Evolutionary conservation across 306 rosid genomes (phyloP), one percentile per base, ranked within the genome.

Genomic region (Castanea sativa): DNA sequence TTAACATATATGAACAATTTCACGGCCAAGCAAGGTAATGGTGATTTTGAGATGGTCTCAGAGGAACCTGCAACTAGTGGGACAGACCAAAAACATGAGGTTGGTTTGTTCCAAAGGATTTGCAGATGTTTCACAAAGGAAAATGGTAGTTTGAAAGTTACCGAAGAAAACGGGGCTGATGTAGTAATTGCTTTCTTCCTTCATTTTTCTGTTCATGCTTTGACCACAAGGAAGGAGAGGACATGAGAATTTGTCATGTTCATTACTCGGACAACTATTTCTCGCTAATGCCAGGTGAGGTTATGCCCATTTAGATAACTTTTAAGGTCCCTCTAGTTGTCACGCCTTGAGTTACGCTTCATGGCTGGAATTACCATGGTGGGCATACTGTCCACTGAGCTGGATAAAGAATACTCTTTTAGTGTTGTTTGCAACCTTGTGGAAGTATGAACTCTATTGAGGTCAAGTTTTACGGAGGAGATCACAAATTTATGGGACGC

Each of bases 201-300:
- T 81, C 92, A 94, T 78, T 82, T 94, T 58, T 88, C 91, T 35
- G 93, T 92, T 74, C 94, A 92, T 84, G 84, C 83, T 84, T 81
- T 85, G 83, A 81, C 57, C 73, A 13, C 56, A 87, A 82, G 77
- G 89, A 89, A 82, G 93, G 91, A 73, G 92, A 88, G 56, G 97
- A 92, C 87, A 87, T 97, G 21, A 86, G 97, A 88, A 91, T 94
- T 80, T 92, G 92, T 61, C 97, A 92, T 0, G 94, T 94, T 81
- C 97, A 92, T 84, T 92, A 94, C 85, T 88, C 97, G 0, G 97
- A 92, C 82, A 94, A 92, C 91, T 92, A 94, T 71, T 88, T 94
- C 83, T 92, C 97, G 13, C 88, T 92, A 64, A 89, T 92, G 38
- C 95, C 98, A 0, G 97, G 97, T 41, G 97, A 94, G 85, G 65